phyloP scores from a whole-genome alignment of 2,329 filamentous ascomycete genomes.

The Xylaria sp. region DNA sequence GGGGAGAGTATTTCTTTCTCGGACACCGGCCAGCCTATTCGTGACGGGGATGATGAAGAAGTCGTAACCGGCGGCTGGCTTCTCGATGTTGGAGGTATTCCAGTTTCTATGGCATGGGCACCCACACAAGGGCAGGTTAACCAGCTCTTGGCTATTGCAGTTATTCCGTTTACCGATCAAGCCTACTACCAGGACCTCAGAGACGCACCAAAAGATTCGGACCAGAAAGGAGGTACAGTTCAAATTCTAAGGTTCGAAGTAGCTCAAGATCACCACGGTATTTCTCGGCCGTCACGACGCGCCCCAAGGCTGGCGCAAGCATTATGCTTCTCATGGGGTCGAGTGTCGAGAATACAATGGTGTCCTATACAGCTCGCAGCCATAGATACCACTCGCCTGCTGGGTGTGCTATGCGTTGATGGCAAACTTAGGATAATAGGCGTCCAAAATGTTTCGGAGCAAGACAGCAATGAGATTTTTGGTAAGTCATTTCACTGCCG shows the following conservation, averaged over 20 bases:
- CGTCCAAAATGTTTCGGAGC: constrained; percentile 48
- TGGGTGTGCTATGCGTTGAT: constrained; percentile 64
- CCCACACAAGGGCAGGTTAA: constrained; percentile 52
- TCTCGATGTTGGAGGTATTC: constrained; percentile 65
- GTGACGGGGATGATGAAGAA: constrained; percentile 33
- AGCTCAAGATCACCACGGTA: constrained; percentile 47
- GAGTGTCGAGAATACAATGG: constrained; percentile 64
- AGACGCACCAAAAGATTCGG: constrained; percentile 53
- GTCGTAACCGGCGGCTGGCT: constrained; percentile 59
- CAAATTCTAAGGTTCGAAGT: constrained; percentile 64
- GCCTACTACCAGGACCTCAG: constrained; percentile 55
- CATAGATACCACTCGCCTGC: constrained; percentile 52
- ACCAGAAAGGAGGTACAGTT: constrained; percentile 59
- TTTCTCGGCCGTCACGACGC: constrained; percentile 51
- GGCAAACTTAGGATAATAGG: constrained; percentile 63
- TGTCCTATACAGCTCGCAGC: constrained; percentile 57
- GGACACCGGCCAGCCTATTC: constrained; percentile 42
- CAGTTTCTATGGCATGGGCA: constrained; percentile 65
- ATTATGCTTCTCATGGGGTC: constrained; percentile 63
- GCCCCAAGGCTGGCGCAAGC: constrained; percentile 57
- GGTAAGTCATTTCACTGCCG: constrained; percentile 51
- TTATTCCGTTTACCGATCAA: constrained; percentile 64
- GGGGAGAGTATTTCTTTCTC: constrained; percentile 45
- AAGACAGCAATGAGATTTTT: constrained; percentile 50
- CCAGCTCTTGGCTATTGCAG: constrained; percentile 64